phyloP scores from a whole-genome alignment of 1,284 basidiomycete genomes.

The Hemileia vastatrix region DNA sequence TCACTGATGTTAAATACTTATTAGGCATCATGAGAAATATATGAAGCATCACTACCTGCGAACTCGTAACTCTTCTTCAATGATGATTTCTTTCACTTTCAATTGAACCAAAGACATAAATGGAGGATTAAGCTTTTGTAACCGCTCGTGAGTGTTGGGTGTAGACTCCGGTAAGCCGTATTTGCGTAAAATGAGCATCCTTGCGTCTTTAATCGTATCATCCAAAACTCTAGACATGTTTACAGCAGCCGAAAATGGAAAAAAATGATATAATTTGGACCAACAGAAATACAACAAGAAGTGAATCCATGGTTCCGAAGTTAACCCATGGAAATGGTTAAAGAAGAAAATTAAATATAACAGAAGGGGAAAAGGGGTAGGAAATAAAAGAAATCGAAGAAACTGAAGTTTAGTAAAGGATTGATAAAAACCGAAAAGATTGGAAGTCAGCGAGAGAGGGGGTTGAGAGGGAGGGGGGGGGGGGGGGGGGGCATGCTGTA shows the following conservation, averaged over 20 bases:
- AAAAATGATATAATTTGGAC: background rate
- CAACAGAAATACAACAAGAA: background rate
- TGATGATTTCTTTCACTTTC: slow-evolving; percentile 20
- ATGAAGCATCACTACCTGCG: too few species aligned
- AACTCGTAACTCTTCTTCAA: slow-evolving; percentile 17
- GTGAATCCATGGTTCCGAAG: too few species aligned
- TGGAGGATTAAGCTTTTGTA: slow-evolving; percentile 3
- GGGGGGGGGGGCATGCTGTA: background rate
- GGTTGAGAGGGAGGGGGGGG: background rate
- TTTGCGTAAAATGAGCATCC: slow-evolving; percentile 7
- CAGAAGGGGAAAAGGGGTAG: background rate
- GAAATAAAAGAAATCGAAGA: too few species aligned
- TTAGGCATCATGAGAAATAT: too few species aligned
- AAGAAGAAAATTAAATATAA: background rate
- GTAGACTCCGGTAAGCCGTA: slow-evolving; percentile 10
- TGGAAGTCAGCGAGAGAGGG: slow-evolving; percentile 7
- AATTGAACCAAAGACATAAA: slow-evolving; percentile 8
- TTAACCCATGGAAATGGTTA: background rate
- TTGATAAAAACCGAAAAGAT: background rate
- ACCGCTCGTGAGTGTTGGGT: slow-evolving; percentile 1
- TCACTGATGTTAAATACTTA: too few species aligned
- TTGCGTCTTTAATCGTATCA: slow-evolving; percentile 12
- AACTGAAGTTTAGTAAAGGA: too few species aligned
- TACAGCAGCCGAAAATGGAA: background rate
- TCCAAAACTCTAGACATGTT: slow-evolving; percentile 6